Evolutionary conservation across 805 yeast species (phyloP), one percentile per base, ranked within the genome.

Genomic region (Candida berthetii): DNA sequence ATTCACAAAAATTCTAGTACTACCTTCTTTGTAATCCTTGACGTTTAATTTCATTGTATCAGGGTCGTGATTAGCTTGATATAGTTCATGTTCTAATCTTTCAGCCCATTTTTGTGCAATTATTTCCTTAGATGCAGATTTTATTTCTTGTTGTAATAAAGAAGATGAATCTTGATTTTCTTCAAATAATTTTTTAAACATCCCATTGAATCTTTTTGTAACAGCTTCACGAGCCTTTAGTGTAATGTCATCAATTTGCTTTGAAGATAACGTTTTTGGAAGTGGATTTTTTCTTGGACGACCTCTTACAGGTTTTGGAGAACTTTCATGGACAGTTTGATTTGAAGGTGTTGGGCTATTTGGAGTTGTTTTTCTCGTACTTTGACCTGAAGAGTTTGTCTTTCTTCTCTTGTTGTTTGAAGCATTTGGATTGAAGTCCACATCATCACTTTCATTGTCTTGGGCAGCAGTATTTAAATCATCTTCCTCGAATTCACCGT

Each of bases 1-100:
- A 80, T 81, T 56, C 78, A 80, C 57, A 74, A 69, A 42, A 82
- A 68, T 39, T 83, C 59, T 96, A 66, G 53, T 84, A 76, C 62
- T 81, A 78, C 49, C 78, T 85, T 39, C 84, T 69, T 64, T 90
- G 85, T 49, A 70, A 63, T 34, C 58, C 19, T 39, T 48, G 31
- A 45, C 53, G 29, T 51, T 55, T 31, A 52, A 38, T 28, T 42
- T 49, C 2, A 48, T 42, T 6, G 54, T 46, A 14, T 47, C 57
- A 13, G 37, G 40, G 37, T 57, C 63, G 50, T 63, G 55, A 61
- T 66, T 51, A 45, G 64, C 61, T 45, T 58, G 54, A 45, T 56
- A 72, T 7, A 82, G 57, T 14, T 71, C 78, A 3, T 59, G 53
- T 58, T 83, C 90, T 29, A 83, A 58, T 20, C 68, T 64, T 14